Evolutionary conservation across 2,329 filamentous ascomycete genomes (phyloP).

Genomic region (Colletotrichum siamense): DNA sequence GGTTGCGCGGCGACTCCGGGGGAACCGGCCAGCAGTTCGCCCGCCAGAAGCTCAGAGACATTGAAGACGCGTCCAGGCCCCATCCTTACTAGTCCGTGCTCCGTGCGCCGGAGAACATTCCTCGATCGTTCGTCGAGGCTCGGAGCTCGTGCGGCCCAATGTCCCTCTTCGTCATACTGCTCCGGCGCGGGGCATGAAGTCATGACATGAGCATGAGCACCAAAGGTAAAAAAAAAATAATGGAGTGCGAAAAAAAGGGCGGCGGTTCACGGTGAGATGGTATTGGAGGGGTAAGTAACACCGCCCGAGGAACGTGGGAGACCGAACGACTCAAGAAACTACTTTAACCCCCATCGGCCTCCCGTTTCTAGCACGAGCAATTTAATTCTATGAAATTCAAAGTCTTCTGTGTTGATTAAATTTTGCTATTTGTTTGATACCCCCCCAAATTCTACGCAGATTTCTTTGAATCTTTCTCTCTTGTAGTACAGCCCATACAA

Average conservation of each 20-base stretch:
- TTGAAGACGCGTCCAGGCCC: neutral
- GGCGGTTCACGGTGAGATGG: neutral
- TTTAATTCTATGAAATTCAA: neutral
- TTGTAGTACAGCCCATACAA: neutral
- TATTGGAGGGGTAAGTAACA: neutral
- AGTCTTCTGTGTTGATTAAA: neutral
- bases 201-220: slow-evolving; percentile 10
- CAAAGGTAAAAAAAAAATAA: neutral
- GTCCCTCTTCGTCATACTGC: slow-evolving; percentile 12
- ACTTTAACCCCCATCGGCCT: neutral
- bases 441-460: neutral
- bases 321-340: neutral
- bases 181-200: slow-evolving; percentile 20
- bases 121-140: slow-evolving; percentile 14
- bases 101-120: slow-evolving; percentile 21
- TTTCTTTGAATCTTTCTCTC: neutral
- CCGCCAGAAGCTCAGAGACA: neutral
- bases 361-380: neutral
- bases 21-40: neutral
- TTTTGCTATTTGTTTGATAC: neutral
- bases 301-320: neutral
- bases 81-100: slow-evolving; percentile 19
- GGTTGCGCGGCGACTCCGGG: neutral
- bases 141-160: slow-evolving; percentile 17
- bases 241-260: neutral